phyloP scores from a whole-genome alignment of 768 basidiomycete species.

The Tephrocybe sp. region DNA sequence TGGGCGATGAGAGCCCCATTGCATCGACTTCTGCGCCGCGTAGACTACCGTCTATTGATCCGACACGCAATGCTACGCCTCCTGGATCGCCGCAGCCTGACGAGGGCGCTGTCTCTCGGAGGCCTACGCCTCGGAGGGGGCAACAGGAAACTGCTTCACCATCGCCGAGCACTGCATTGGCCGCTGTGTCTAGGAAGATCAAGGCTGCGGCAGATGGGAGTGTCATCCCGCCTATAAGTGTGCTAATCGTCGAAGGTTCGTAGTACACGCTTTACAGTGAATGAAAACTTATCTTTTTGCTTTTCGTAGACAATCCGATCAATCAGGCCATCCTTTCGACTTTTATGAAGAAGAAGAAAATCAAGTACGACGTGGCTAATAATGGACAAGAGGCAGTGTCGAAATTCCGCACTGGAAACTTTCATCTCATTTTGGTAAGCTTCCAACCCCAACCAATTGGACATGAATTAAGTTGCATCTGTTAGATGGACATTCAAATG shows the following conservation, averaged over 20 bases:
- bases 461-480: conserved; percentile 4
- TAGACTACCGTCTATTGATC: neutral
- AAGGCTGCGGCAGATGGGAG: conserved; percentile 59
- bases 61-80: conserved; percentile 10
- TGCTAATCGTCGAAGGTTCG: conserved; percentile 96
- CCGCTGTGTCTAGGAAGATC: conserved; percentile 44
- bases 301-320: conserved; percentile 86
- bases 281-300: conserved; percentile 8
- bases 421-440: conserved; percentile 93
- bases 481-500: conserved; percentile 99
- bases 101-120: conserved; percentile 7
- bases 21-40: neutral
- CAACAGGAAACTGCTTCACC: conserved; percentile 9
- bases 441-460: neutral
- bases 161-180: conserved; percentile 22
- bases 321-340: conserved; percentile 98
- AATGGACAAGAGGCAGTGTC: conserved; percentile 95
- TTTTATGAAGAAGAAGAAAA: conserved; percentile 94
- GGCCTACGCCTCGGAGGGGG: conserved; percentile 4
- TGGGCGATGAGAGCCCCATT: neutral
- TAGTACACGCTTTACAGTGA: neutral
- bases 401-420: conserved; percentile 91
- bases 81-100: conserved; percentile 15
- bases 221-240: conserved; percentile 95
- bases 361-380: conserved; percentile 92